These are phyloP conservation scores for Neopestalotiopsis clavispora DNA, from an alignment of 2,329 filamentous ascomycete genomes.

Conservation along the genomic window DNA sequence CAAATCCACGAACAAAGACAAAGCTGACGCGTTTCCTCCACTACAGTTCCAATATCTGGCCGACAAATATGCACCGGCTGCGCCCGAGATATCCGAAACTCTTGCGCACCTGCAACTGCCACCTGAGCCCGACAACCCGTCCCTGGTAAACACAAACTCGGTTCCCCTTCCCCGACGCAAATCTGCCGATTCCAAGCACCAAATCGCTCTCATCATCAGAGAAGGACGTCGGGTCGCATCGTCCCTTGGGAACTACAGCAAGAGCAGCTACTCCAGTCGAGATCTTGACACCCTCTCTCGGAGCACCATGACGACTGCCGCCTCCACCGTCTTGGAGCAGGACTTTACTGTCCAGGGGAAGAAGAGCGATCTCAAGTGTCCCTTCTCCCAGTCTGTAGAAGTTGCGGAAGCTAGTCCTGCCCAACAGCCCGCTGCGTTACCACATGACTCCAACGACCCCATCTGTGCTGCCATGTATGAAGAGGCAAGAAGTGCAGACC, in stretches of 20 bases:
- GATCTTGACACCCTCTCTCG: constrained; percentile 52
- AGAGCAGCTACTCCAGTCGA: constrained; percentile 55
- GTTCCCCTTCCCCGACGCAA: constrained; percentile 61
- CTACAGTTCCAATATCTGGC: constrained; percentile 66
- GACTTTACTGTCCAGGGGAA: constrained; percentile 90
- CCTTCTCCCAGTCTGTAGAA: constrained; percentile 59
- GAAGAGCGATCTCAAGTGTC: constrained; percentile 79
- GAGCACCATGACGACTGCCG: constrained; percentile 58
- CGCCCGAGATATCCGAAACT: constrained; percentile 69
- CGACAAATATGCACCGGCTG: constrained; percentile 70
- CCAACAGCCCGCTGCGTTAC: constrained; percentile 44
- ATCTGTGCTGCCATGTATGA: constrained; percentile 69
- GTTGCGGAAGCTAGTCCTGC: constrained; percentile 27
- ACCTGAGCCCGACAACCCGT: constrained; percentile 51
- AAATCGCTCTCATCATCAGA: constrained; percentile 66
- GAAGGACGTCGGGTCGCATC: constrained; percentile 66
- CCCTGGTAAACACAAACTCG: constrained; percentile 52
- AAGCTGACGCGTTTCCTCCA: constrained; percentile 2
- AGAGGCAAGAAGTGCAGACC: constrained; percentile 55
- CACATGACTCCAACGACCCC: constrained; percentile 59
- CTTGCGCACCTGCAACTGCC: constrained; percentile 70
- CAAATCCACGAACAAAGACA: neutral
- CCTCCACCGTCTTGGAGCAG: constrained; percentile 75
- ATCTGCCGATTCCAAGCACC: constrained; percentile 54
- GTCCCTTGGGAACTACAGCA: constrained; percentile 54